Percentiles rank a stretch among this genome's conserved stretches.
Evolutionary conservation across 192 early-diverging fungal genomes (phyloP).

Genomic region (Ambispora gerdemannii): DNA sequence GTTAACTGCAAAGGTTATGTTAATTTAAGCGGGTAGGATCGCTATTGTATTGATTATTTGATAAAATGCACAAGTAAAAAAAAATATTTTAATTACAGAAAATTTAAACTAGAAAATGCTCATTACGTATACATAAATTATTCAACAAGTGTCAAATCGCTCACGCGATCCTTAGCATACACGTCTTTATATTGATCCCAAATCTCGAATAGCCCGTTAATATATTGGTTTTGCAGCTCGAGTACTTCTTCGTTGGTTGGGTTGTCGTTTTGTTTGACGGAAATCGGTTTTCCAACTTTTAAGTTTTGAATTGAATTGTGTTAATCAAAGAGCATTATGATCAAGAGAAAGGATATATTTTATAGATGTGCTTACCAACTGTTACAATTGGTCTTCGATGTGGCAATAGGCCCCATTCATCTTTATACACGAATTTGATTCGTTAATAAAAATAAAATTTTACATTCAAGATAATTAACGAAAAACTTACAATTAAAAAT

Average conservation of each 20-base stretch:
- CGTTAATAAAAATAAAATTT: background rate
- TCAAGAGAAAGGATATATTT: no score
- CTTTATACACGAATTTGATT: slow-evolving; percentile 32
- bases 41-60: no score
- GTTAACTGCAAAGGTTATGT: no score
- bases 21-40: no score
- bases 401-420: slow-evolving; percentile 52
- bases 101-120: no score
- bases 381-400: slow-evolving; percentile 44
- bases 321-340: no score
- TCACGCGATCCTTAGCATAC: slow-evolving; percentile 61
- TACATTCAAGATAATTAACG: slow-evolving; percentile 8
- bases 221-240: slow-evolving; percentile 64
- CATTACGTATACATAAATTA: no score
- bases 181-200: slow-evolving; percentile 71
- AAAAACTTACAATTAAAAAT: slow-evolving; percentile 79
- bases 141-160: slow-evolving; percentile 65
- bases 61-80: no score
- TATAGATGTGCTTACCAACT: slow-evolving; percentile 29
- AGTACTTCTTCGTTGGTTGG: slow-evolving; percentile 60
- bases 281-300: slow-evolving; percentile 62
- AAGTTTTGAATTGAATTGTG: background rate
- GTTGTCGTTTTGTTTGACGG: slow-evolving; percentile 48
- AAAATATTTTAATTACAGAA: no score
- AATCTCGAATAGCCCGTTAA: slow-evolving; percentile 59